Conservation (phyloP, 805 yeast genomes). For the Candida tibetensis region DNA sequence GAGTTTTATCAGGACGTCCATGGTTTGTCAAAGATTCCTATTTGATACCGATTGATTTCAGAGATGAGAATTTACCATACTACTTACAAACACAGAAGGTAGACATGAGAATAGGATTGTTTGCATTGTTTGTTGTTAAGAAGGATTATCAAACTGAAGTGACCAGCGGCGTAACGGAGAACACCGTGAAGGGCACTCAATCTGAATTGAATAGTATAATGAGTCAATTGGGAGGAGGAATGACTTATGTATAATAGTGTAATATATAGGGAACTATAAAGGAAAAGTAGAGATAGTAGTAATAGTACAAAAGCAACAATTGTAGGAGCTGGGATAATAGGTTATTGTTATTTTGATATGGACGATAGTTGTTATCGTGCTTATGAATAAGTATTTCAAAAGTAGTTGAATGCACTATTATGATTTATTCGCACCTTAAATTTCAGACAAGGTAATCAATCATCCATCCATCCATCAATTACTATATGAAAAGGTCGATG, state of each 20-base stretch:
- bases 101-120: conserved; percentile 23
- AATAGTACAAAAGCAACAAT: no score
- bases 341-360: no score
- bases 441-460: no score
- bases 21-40: conserved; percentile 62
- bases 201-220: conserved; percentile 1
- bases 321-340: no score
- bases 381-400: no score
- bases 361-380: no score
- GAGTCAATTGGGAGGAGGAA: conserved; percentile 4
- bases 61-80: conserved; percentile 19
- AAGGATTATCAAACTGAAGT: conserved; percentile 24
- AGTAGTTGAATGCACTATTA: no score
- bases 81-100: conserved; percentile 15
- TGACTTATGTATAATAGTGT: conserved; percentile 1
- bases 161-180: conserved; percentile 2
- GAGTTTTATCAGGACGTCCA: conserved; percentile 54
- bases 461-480: no score
- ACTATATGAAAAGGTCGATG: no score
- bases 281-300: background rate
- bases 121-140: conserved; percentile 36
- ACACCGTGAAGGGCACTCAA: background rate
- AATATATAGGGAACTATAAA: background rate
- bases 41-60: conserved; percentile 41
- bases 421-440: no score